Base-by-base conservation (phyloP, 495 filamentous ascomycete genomes). In the Penicillium cosmopolitanum region DNA sequence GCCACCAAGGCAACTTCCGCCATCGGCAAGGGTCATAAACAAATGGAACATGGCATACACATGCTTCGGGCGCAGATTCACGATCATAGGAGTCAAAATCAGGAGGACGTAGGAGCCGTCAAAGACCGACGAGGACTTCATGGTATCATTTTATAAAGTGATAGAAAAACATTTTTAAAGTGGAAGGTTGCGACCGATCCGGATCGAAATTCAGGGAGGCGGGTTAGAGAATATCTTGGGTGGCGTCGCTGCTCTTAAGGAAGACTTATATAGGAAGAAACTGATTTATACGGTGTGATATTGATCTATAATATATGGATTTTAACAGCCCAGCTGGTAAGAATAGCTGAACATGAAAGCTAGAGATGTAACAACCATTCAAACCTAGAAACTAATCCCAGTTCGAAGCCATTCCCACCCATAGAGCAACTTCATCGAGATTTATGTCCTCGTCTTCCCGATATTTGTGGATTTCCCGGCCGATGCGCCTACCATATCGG, bases 381-480 rank as follows among this genome's bases (percentile, higher is more conserved):
- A 23, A 3, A 23, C 3, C 23, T 23, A 23, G 23, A 23, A 23
- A 23, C 28, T 40, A 40, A 40, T n/a, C 10, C 36, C 36, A 40
- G 6, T n/a, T 6, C 11, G 36, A 40, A 15, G 36, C 36, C 36
- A 40, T 5, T 40, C 36, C 36, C 11, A 2, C 43, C 60, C 60
- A 63, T 15, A 63, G 15, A 51, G 55, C 51, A 46, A 63, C 55
- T 46, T 63, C 60, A 35, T 63, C 60, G 13, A 53, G 36, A 40
- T 40, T 19, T 5, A 50, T 46, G n/a, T 53, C 31, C 15, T 12
- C 35, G 12, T 43, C 12, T 42, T 23, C 18, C 12, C 31, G 15
- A 18, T 36, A 38, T 38, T 44, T 52, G 16, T 9, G 21, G 11
- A 56, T 38, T 28, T 23, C 36, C 11, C 42, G 42, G 1, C 8